Evolutionary conservation across 495 filamentous ascomycete species (phyloP), one percentile per base, ranked within the genome.

Genomic region (Aspergillus indologenus): DNA sequence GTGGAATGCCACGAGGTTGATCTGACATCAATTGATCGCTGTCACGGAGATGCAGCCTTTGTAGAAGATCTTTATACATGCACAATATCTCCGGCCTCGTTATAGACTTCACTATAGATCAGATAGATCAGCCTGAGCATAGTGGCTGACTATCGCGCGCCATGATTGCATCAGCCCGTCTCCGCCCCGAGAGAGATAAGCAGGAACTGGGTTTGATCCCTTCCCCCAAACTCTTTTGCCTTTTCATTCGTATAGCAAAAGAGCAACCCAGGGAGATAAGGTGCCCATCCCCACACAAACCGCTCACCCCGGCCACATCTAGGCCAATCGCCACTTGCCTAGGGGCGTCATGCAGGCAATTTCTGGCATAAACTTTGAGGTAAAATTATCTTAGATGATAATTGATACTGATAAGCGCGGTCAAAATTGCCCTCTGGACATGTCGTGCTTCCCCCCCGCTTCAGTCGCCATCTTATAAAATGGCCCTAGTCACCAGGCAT

Each of bases 131-230:
- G 23, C n/a, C n/a, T n/a, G n/a, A n/a, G n/a, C 48, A 6, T 5
- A 23, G n/a, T 47, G 22, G 17, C 48, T 11, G 15, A 8, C 12
- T 5, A 51, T 51, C 23, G 24, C 48, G 48, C 48, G 23, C 48
- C 48, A 34, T 50, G 22, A 23, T 18, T n/a, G 48, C 48, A 29
- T 31, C 48, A 29, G 48, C 24, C 24, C 23, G 23, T 51, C 48
- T 51, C 48, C 48, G 48, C 48, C 15, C 15, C n/a, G 15, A 51
- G 47, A 7, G 21, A 50, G 48, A 51, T 51, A 51, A 51, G 48
- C 45, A 51, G 21, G n/a, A 6, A 29, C 6, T 40, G 34, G 12
- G 34, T 15, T 40, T 40, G 12, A n/a, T n/a, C 24, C 22, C 21
- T 50, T n/a, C n/a, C 45, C 22, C 47, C 47, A 26, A 49, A 26